A percentile compares a stretch with the other conserved stretches of the same genome.
These are phyloP conservation scores for Macrotyloma uniflorum DNA, from an alignment of 306 rosid species.

Conservation along the genomic window DNA sequence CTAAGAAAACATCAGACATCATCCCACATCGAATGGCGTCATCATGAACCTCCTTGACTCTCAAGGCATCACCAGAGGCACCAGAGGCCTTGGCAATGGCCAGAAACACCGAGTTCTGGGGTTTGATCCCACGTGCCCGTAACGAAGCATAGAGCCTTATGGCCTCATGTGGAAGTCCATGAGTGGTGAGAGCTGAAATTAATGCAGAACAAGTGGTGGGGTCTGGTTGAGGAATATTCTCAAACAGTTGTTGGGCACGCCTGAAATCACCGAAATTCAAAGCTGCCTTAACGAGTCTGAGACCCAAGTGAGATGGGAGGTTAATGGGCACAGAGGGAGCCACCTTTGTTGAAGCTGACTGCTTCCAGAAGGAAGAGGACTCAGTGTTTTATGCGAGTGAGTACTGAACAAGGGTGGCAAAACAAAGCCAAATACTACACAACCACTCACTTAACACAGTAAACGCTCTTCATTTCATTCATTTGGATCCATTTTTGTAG, in stretches of 20 bases:
- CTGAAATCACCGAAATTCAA: conserved; percentile 47
- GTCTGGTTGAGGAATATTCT: conserved; percentile 52
- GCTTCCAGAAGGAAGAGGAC: conserved; percentile 1
- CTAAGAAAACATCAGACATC: conserved; percentile 44
- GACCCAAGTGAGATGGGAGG: conserved; percentile 49
- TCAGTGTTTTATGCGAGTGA: not conserved
- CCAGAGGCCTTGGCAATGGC: conserved; percentile 57
- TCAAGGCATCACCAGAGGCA: conserved; percentile 44
- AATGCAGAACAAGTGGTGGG: conserved; percentile 50
- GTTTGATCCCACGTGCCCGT: conserved; percentile 35
- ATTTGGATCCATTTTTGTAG: not conserved
- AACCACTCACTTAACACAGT: not conserved
- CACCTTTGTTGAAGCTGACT: conserved; percentile 37
- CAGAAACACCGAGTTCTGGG: conserved; percentile 40
- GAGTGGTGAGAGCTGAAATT: conserved; percentile 50
- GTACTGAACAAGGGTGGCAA: not conserved
- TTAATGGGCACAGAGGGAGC: conserved; percentile 42
- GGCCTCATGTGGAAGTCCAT: conserved; percentile 48
- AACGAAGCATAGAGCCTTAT: conserved; percentile 40
- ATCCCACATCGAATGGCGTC: conserved; percentile 42
- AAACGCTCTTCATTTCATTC: not conserved
- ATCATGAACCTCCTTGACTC: conserved; percentile 46
- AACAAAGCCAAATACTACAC: not conserved
- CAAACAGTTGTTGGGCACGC: conserved; percentile 58
- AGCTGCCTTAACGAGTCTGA: conserved; percentile 36